phyloP scores from a whole-genome alignment of 2,329 filamentous ascomycete species.

The Scleromitrula shiraiana region DNA sequence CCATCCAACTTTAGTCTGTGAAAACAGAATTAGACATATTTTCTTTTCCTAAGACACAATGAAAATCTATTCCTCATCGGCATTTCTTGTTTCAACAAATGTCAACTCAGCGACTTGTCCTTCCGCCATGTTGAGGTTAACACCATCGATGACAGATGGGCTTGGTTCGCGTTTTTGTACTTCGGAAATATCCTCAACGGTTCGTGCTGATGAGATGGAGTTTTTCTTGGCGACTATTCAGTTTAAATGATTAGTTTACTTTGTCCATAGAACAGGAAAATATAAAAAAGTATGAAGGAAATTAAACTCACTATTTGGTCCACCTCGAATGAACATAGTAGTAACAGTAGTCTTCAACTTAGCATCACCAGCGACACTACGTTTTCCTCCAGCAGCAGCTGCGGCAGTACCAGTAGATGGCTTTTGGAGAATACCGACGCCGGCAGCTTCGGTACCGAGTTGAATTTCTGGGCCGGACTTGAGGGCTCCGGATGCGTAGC shows the following conservation, averaged over 20 bases:
- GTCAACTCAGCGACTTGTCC: slow-evolving; percentile 27
- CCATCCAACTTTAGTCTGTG: too few relatives aligned
- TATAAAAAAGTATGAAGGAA: background rate
- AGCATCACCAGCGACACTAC: slow-evolving; percentile 6
- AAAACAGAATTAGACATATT: too few relatives aligned
- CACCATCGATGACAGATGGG: slow-evolving; percentile 21
- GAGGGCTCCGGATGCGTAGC: slow-evolving; percentile 39
- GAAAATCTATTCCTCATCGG: slow-evolving; percentile 15
- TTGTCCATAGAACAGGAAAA: background rate
- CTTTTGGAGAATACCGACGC: slow-evolving; percentile 13
- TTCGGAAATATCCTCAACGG: slow-evolving; percentile 10
- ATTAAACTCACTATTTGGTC: slow-evolving; percentile 16
- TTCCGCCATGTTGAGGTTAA: slow-evolving; percentile 26
- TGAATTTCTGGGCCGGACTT: slow-evolving; percentile 40
- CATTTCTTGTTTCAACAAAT: slow-evolving; percentile 24
- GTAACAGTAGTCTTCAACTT: slow-evolving; percentile 27
- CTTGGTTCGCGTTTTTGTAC: slow-evolving; percentile 17
- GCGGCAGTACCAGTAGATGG: background rate
- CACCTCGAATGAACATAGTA: slow-evolving; percentile 26
- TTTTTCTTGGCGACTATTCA: slow-evolving; percentile 8
- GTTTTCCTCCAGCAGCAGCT: slow-evolving; percentile 7
- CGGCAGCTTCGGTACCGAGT: slow-evolving; percentile 37
- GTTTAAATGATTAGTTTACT: background rate
- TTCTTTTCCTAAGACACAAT: too few relatives aligned
- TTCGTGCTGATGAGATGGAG: background rate